Evolutionary conservation across 1,139 yeast genomes (phyloP).

Genomic region (Wickerhamiella infanticola): DNA sequence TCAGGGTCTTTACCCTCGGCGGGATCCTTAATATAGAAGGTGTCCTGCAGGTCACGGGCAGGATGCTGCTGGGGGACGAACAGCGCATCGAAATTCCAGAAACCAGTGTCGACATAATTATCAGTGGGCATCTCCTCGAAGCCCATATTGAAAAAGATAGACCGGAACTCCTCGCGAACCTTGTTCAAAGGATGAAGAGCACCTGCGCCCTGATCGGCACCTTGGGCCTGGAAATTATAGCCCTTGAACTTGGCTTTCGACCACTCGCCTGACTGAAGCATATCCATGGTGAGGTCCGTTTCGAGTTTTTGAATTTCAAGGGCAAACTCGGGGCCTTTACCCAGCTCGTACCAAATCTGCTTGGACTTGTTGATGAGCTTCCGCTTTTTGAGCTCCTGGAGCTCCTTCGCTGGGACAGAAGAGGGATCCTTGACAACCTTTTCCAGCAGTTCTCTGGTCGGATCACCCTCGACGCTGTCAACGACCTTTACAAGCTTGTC

Average conservation of each 20-base stretch:
- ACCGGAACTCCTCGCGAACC: conserved; percentile 95
- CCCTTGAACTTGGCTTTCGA: conserved; percentile 76
- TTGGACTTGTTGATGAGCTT: conserved; percentile 64
- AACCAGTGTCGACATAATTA: conserved; percentile 93
- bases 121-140: conserved; percentile 98
- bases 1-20: conserved; percentile 61
- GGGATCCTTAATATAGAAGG: conserved; percentile 94
- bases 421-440: conserved; percentile 41
- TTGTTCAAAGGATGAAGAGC: conserved; percentile 93
- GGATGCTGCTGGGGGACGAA: conserved; percentile 99
- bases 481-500: conserved; percentile 45
- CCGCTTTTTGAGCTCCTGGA: conserved; percentile 83
- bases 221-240: conserved; percentile 91
- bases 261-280: conserved; percentile 70
- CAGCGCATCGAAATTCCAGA: conserved; percentile 96
- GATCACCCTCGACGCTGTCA: conserved; percentile 43
- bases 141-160: conserved; percentile 93
- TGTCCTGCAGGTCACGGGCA: conserved; percentile 96
- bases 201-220: conserved; percentile 73
- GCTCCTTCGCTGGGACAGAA: conserved; percentile 35
- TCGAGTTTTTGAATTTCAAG: conserved; percentile 66
- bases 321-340: conserved; percentile 74
- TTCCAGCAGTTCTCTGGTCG: conserved; percentile 41
- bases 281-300: conserved; percentile 88
- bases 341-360: conserved; percentile 56